Evolutionary conservation across 495 filamentous ascomycete species (phyloP).

Genomic region (Xeromyces bisporus): DNA sequence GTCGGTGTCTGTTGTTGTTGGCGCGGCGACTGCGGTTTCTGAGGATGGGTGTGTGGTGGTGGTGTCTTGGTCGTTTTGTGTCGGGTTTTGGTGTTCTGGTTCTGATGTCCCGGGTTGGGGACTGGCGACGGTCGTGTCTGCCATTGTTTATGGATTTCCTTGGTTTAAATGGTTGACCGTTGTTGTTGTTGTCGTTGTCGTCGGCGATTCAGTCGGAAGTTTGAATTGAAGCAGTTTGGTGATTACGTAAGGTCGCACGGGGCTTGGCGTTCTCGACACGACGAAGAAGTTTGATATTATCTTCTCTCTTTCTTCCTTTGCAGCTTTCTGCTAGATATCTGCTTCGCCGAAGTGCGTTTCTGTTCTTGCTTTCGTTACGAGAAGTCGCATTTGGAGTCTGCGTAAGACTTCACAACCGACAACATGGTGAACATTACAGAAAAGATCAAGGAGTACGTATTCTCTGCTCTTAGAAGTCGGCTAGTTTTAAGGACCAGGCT

Average conservation of each 20-base stretch:
- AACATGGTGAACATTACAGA: constrained; percentile 99
- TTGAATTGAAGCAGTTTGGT: neutral
- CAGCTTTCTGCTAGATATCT: neutral
- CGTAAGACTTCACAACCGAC: constrained; percentile 24
- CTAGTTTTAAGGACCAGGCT: too few species aligned
- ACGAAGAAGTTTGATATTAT: too few species aligned
- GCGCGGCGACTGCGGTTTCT: constrained; percentile 9
- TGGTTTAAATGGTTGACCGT: neutral
- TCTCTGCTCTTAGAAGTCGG: neutral
- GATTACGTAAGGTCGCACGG: constrained; percentile 1
- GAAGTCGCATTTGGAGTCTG: constrained; percentile 7
- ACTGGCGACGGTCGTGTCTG: constrained; percentile 14
- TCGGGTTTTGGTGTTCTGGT: constrained; percentile 1
- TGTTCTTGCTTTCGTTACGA: neutral
- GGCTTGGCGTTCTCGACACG: constrained; percentile 1
- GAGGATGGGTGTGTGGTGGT: constrained; percentile 5
- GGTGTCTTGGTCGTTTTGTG: constrained; percentile 9
- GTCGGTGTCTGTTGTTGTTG: constrained; percentile 7
- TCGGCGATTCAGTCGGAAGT: neutral
- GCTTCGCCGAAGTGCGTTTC: neutral
- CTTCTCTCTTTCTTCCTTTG: neutral
- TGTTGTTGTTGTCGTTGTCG: neutral
- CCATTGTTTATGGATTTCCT: constrained; percentile 12
- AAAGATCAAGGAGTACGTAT: constrained; percentile 90
- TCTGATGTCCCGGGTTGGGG: neutral